Conservation (phyloP, 139 green algal genomes). For the Tetratostichococcus sp. region DNA sequence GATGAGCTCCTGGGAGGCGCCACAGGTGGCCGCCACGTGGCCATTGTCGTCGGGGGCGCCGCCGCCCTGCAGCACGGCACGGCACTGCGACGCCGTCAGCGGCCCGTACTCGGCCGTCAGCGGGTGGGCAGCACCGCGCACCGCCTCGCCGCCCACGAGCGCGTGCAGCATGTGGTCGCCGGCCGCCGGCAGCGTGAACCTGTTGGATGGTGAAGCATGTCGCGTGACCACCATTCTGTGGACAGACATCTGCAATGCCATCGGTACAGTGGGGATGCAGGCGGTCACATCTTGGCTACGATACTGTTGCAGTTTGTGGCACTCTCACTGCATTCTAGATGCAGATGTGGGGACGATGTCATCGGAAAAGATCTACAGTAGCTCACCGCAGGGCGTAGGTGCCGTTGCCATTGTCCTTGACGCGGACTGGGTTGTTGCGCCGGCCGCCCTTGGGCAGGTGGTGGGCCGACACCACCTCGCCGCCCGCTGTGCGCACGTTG, state of each 20-base stretch:
- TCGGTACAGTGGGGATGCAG: too few species aligned
- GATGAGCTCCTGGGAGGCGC: not conserved
- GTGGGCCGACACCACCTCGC: not conserved
- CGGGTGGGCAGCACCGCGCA: not conserved
- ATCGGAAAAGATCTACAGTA: not conserved
- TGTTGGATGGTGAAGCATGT: not conserved
- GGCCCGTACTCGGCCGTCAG: constrained; percentile 5
- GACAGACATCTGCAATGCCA: too few species aligned
- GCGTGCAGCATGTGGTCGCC: constrained; percentile 8
- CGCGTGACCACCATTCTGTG: too few species aligned
- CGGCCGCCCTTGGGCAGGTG: not conserved
- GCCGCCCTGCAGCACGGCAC: not conserved
- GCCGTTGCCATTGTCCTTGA: constrained; percentile 23
- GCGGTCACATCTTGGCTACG: too few species aligned
- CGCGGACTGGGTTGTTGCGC: not conserved
- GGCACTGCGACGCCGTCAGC: constrained; percentile 2
- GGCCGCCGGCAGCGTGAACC: constrained; percentile 2
- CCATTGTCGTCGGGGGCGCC: too few species aligned
- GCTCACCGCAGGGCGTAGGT: constrained; percentile 12
- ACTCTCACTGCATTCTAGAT: too few species aligned
- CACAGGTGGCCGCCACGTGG: not conserved
- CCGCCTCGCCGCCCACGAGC: not conserved
- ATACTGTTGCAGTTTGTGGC: too few species aligned
- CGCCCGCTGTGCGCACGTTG: constrained; percentile 3
- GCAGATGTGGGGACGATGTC: too few species aligned